Base-by-base conservation (phyloP, 768 basidiomycete genomes). In the Artomyces pyxidatus region DNA sequence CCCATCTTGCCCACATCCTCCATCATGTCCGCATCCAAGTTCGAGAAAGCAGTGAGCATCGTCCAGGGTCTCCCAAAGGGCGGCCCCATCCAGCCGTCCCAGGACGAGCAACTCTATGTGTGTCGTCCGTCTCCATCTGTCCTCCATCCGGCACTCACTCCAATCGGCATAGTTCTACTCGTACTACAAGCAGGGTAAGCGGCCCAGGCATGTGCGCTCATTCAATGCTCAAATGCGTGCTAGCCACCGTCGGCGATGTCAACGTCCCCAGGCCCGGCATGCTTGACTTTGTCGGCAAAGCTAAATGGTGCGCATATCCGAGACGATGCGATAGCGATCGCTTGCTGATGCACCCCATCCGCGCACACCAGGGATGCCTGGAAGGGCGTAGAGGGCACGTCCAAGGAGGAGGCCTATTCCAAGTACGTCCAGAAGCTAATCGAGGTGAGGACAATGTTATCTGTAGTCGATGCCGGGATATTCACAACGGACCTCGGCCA, bases 151-250 rank as follows among this genome's bases (percentile, higher is more conserved):
- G 29, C 16, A 51, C 42, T 46, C 40, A 42, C 52, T 52, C 21
- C 26, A 25, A 25, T 42, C 35, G 39, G 35, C 38, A 17, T 60
- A 97, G 94, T 96, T 96, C 75, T 99, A 98, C 75, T 76, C 75
- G 58, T 80, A 84, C 66, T 97, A 74, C 79, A 99, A 98, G 77
- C 93, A 95, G 75, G 90, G 91, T 85, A 42, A 22, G 65, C 54
- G 43, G 39, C 21, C 45, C 11, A 12, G 32, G 30, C 40, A 35
- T 35, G 3, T 8, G 17, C 12, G 17, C 17, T 17, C 17, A 17
- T 14, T 17, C 14, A 35, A 47, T 21, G 41, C 47, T 43, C 3
- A 23, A 23, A 32, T 46, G 19, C 43, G 30, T 26, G 37, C 12
- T 35, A 92, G 91, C 78, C 39, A 90, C 73, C 6, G 61, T 79